A percentile compares a stretch with the other conserved stretches of the same genome.
These are phyloP conservation scores for Xylaria sp. DNA, from an alignment of 2,329 filamentous ascomycete genomes.

Conservation along the genomic window DNA sequence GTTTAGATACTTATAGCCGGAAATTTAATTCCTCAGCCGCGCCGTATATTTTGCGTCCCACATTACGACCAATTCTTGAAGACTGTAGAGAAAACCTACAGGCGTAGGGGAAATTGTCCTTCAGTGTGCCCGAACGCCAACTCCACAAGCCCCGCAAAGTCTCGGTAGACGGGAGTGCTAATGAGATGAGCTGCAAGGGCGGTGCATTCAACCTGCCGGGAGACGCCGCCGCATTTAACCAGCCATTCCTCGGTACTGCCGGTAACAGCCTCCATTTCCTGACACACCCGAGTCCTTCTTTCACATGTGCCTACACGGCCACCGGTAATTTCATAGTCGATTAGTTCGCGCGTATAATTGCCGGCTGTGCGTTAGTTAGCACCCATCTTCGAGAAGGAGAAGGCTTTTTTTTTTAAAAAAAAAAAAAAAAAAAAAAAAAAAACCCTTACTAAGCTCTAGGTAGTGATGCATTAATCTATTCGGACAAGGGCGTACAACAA, in stretches of 20 bases:
- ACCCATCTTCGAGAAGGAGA: background rate
- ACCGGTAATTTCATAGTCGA: background rate
- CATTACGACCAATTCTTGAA: background rate
- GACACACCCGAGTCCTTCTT: background rate
- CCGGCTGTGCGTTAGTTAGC: background rate
- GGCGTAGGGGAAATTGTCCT: background rate
- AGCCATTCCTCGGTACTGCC: background rate
- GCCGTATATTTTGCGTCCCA: background rate
- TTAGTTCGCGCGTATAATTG: background rate
- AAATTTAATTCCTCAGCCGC: background rate
- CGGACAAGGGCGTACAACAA: too few species aligned
- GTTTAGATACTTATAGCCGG: background rate
- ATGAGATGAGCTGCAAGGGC: constrained; percentile 13
- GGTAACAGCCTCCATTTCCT: background rate
- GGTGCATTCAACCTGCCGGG: constrained; percentile 4
- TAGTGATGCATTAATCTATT: too few species aligned
- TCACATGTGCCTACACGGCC: background rate
- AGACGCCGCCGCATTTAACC: constrained; percentile 15
- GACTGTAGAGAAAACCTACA: background rate
- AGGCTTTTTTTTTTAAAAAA: too few species aligned
- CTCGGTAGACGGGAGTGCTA: constrained; percentile 18
- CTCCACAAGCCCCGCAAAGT: constrained; percentile 14
- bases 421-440: too few species aligned
- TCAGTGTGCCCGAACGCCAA: background rate
- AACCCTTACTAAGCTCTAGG: too few species aligned